A percentile compares a stretch with the other conserved stretches of the same genome.
Conservation (phyloP, 164 flowering plant species). For the grape (Vitis vinifera) region DNA sequence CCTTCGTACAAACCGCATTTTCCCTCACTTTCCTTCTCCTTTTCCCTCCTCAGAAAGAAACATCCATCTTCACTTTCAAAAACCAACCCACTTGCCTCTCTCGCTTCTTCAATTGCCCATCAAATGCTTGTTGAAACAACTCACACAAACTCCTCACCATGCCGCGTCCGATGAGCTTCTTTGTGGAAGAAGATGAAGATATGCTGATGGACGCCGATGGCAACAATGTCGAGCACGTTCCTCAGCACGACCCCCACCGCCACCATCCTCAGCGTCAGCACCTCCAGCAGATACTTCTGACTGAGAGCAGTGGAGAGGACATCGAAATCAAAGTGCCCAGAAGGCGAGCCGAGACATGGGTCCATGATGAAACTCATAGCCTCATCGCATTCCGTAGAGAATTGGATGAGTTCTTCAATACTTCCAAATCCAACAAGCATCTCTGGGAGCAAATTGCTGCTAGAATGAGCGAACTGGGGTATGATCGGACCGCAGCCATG, state of each 20-base stretch:
- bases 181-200: slow-evolving; percentile 41
- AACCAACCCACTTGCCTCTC: too few species aligned
- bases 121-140: too few species aligned
- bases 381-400: slow-evolving; percentile 66
- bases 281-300: slow-evolving; percentile 42
- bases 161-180: slow-evolving; percentile 57
- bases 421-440: slow-evolving; percentile 87
- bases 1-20: too few species aligned
- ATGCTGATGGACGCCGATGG: slow-evolving; percentile 67
- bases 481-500: slow-evolving; percentile 85
- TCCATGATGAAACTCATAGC: slow-evolving; percentile 74
- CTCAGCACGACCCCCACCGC: too few species aligned
- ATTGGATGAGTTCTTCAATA: slow-evolving; percentile 72
- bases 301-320: slow-evolving; percentile 63
- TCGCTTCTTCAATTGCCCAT: too few species aligned
- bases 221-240: slow-evolving; percentile 10
- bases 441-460: slow-evolving; percentile 88
- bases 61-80: too few species aligned
- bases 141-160: too few species aligned
- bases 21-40: too few species aligned
- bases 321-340: slow-evolving; percentile 70
- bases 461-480: slow-evolving; percentile 85
- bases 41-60: too few species aligned
- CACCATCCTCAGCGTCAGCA: slow-evolving; percentile 12
- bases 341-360: slow-evolving; percentile 95